Percentiles rank a stretch among this genome's conserved stretches.
These are phyloP conservation scores for Corrigiola litoralis DNA, from an alignment of 179 eudicot species.

Conservation along the genomic window DNA sequence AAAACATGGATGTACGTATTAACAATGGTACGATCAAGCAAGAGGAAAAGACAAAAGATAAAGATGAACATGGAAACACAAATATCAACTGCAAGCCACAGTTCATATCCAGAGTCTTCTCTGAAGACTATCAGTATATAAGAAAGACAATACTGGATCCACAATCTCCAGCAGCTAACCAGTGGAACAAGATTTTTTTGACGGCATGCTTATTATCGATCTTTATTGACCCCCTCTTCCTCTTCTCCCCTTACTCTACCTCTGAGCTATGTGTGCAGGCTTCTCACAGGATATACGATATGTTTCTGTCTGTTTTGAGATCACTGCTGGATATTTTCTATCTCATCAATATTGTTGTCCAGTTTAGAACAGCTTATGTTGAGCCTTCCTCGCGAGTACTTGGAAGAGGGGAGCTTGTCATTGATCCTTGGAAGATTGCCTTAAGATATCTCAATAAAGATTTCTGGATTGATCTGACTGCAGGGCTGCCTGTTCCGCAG, in stretches of 20 bases:
- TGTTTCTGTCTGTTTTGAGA: slow-evolving; percentile 41
- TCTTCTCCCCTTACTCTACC: slow-evolving; percentile 9
- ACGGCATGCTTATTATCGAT: slow-evolving; percentile 52
- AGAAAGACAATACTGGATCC: slow-evolving; percentile 56
- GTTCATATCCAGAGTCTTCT: slow-evolving; percentile 53
- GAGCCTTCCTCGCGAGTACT: slow-evolving; percentile 65
- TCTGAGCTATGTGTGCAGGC: slow-evolving; percentile 4
- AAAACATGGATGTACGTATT: not conserved
- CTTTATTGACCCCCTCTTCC: slow-evolving; percentile 59
- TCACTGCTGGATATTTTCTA: slow-evolving; percentile 52
- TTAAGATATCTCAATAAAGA: slow-evolving; percentile 32
- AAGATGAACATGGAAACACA: not conserved
- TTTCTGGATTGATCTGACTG: slow-evolving; percentile 50
- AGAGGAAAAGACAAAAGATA: not conserved
- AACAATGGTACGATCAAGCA: not conserved
- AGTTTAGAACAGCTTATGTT: slow-evolving; percentile 62
- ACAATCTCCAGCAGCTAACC: slow-evolving; percentile 30
- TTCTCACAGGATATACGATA: slow-evolving; percentile 1
- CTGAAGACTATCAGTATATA: slow-evolving; percentile 53
- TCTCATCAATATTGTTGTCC: slow-evolving; percentile 39
- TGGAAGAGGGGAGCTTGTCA: slow-evolving; percentile 77
- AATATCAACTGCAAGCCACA: slow-evolving; percentile 13
- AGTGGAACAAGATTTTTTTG: slow-evolving; percentile 65
- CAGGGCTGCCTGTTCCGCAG: slow-evolving; percentile 65
- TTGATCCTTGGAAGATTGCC: slow-evolving; percentile 49